Evolutionary conservation across 164 flowering plant species (phyloP).

Genomic region (Tetrastigma voinierianum): DNA sequence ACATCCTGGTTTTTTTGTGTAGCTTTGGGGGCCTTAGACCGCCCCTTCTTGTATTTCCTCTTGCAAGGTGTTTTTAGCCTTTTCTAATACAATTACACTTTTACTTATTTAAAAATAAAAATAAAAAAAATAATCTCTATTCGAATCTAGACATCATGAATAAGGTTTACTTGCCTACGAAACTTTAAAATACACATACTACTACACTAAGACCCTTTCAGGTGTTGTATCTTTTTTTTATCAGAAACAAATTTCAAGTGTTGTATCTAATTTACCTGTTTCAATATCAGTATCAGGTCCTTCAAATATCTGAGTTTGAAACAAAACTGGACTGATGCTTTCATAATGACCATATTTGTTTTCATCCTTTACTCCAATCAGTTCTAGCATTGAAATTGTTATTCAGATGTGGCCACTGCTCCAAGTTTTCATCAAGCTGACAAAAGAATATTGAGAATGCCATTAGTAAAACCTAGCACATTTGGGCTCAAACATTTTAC

Average conservation of each 20-base stretch:
- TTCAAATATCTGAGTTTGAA: conserved; percentile 87
- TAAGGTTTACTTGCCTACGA: no score
- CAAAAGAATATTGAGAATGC: conserved; percentile 7
- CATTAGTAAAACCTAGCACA: neutral
- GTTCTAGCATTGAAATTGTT: conserved; percentile 86
- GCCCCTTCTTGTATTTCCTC: no score
- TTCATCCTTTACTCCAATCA: conserved; percentile 94
- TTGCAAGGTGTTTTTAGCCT: no score
- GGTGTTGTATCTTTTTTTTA: conserved; percentile 1
- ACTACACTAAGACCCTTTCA: neutral
- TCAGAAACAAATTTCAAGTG: no score
- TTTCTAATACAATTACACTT: no score
- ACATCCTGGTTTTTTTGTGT: no score
- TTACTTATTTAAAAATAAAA: no score
- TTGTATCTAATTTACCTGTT: conserved; percentile 54
- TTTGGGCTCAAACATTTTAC: neutral
- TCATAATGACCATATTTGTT: conserved; percentile 94
- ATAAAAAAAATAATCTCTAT: no score
- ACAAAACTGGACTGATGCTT: conserved; percentile 46
- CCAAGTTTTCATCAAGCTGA: conserved; percentile 87
- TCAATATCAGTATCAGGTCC: conserved; percentile 97
- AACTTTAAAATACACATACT: no score
- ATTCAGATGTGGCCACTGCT: conserved; percentile 94
- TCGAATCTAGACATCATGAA: no score
- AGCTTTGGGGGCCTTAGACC: no score